Base-by-base conservation (phyloP, 768 basidiomycete genomes). In the Nidularia sp. region DNA sequence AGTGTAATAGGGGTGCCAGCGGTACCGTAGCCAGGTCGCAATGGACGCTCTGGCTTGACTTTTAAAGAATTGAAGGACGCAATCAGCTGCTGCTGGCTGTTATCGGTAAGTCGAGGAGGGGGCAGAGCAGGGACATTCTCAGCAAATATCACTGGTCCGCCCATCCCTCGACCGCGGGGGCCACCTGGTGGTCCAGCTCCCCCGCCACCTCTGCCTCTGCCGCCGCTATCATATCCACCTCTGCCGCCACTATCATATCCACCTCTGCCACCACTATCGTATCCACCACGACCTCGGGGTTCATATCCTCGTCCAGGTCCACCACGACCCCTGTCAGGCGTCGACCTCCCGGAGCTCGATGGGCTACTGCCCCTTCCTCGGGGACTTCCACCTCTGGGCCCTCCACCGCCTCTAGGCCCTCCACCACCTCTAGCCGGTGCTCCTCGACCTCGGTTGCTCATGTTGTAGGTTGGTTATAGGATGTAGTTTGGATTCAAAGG, bases 1-100 rank as follows among this genome's bases (percentile, higher is more conserved):
- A 87, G 63, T 0, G 64, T 76, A 55, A 82, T 73, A 0, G 71
- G 56, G 6, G 49, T 70, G 25, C 84, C 84, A 2, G 65, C 54
- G 0, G 75, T 81, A 6, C 84, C 84, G 54, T 68, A 87, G 0
- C 80, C 81, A 1, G 83, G 81, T 15, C 84, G 75, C 5, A 80
- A 66, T 7, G 84, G 83, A 6, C 70, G 68, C 31, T 68, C 68
- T 3, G 69, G 65, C 2, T 62, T 57, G 33, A 65, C 46, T 29
- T 63, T 61, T 25, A 73, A 55, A 0, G 65, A 60, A 45, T 68
- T 69, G 63, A 74, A 76, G 1, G 67, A 62, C 22, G 61, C 53
- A 34, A 81, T 65, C 15, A 82, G 71, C 22, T 68, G 63, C 34
- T 67, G 46, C 22, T 74, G 69, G 34, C 62, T 67, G 7, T 58